phyloP scores from a whole-genome alignment of 306 rosid genomes.

The Malus fusca region DNA sequence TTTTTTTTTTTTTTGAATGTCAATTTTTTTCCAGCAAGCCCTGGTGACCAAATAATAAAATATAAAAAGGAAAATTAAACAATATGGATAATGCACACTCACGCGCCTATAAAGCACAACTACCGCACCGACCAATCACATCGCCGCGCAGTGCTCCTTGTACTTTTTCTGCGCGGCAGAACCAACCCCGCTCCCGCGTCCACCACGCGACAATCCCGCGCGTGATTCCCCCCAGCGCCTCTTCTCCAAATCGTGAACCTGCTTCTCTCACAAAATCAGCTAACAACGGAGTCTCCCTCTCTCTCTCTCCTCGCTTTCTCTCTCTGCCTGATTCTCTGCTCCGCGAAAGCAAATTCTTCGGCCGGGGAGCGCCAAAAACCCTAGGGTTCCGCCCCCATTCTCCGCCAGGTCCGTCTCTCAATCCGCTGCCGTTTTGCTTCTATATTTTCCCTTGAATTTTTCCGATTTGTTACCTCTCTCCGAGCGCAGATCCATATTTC shows the following conservation, averaged over 20 bases:
- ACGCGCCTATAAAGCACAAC: slow-evolving; percentile 21
- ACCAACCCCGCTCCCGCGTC: slow-evolving; percentile 19
- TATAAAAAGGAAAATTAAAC: not conserved
- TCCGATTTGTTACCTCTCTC: not conserved
- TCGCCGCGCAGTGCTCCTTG: slow-evolving; percentile 14
- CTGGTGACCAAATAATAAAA: not conserved
- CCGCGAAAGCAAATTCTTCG: slow-evolving; percentile 24
- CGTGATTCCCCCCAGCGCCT: slow-evolving; percentile 12
- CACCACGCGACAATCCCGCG: slow-evolving; percentile 23
- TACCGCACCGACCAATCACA: slow-evolving; percentile 19
- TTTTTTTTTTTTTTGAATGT: too few species aligned
- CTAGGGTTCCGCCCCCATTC: slow-evolving; percentile 50
- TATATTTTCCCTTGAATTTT: not conserved
- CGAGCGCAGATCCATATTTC: slow-evolving; percentile 50
- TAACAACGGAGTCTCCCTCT: slow-evolving; percentile 31
- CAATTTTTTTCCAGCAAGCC: not conserved
- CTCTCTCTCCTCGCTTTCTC: slow-evolving; percentile 12
- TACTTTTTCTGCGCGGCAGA: slow-evolving; percentile 33
- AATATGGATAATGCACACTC: not conserved
- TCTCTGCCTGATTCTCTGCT: slow-evolving; percentile 37
- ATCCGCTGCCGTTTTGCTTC: slow-evolving; percentile 18
- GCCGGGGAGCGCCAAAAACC: slow-evolving; percentile 32
- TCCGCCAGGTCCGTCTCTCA: slow-evolving; percentile 28
- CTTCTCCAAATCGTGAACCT: slow-evolving; percentile 33
- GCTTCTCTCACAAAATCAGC: slow-evolving; percentile 30